These are phyloP conservation scores for Fusarium temperatum DNA, from an alignment of 2,329 filamentous ascomycete species.

Conservation along the genomic window DNA sequence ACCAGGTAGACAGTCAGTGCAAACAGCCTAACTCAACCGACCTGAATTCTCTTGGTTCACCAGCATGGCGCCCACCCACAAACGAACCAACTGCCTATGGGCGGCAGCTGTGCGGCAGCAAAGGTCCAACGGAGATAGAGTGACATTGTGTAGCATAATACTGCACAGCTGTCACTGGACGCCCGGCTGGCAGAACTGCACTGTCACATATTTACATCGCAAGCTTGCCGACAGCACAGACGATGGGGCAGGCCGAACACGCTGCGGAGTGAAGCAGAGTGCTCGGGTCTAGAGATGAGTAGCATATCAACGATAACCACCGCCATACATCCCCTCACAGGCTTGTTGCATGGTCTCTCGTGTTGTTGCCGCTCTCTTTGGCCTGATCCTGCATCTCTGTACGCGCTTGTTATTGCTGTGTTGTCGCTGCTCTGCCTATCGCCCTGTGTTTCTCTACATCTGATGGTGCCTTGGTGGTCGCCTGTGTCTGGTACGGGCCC, in stretches of 20 bases:
- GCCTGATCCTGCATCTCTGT: conserved; percentile 21
- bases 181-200: conserved; percentile 20
- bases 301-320: not conserved
- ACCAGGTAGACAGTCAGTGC: not conserved
- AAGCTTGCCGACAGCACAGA: conserved; percentile 21
- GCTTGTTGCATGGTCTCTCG: conserved; percentile 19
- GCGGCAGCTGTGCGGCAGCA: conserved; percentile 14
- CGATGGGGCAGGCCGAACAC: conserved; percentile 3
- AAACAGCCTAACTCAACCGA: conserved; percentile 7
- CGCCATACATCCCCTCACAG: conserved; percentile 26
- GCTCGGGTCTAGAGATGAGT: not conserved
- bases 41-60: conserved; percentile 16
- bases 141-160: conserved; percentile 37
- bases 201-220: conserved; percentile 35
- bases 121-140: conserved; percentile 21
- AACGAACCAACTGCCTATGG: conserved; percentile 13
- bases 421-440: conserved; percentile 2
- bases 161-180: conserved; percentile 30
- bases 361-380: conserved; percentile 32
- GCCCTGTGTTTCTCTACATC: conserved; percentile 11
- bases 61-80: conserved; percentile 16
- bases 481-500: conserved; percentile 27
- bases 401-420: conserved; percentile 31
- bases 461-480: conserved; percentile 23
- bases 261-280: not conserved